A percentile compares a stretch with the other conserved stretches of the same genome.
phyloP scores from a whole-genome alignment of 116 monocot species.

The Iris pallida region DNA sequence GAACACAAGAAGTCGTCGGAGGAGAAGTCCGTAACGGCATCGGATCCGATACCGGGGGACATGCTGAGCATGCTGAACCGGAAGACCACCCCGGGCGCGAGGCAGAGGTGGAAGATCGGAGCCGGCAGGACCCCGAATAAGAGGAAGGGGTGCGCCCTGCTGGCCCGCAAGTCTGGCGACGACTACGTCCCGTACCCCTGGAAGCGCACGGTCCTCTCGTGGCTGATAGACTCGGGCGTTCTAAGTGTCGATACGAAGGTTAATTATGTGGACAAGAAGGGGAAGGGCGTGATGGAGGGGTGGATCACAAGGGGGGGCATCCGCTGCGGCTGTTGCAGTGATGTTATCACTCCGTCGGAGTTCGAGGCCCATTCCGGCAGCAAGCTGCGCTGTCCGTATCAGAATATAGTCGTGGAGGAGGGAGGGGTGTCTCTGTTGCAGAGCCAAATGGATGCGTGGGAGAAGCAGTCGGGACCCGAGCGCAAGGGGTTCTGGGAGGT shows the following conservation, averaged over 20 bases:
- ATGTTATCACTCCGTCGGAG: conserved; percentile 41
- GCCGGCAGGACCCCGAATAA: too few relatives aligned
- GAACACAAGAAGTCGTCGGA: too few relatives aligned
- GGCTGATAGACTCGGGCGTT: conserved; percentile 83
- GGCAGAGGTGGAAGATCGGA: too few relatives aligned
- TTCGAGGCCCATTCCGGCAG: conserved; percentile 89
- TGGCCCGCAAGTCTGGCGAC: background rate
- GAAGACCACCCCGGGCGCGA: background rate
- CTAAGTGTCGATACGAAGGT: conserved; percentile 53
- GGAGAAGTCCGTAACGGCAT: conserved; percentile 22
- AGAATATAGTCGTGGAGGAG: conserved; percentile 52
- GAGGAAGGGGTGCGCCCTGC: too few relatives aligned
- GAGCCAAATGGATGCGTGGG: conserved; percentile 61
- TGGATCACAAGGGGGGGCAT: conserved; percentile 77
- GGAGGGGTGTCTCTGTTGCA: conserved; percentile 44
- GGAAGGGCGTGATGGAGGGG: conserved; percentile 40
- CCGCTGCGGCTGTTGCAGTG: conserved; percentile 66
- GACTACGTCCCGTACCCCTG: conserved; percentile 53
- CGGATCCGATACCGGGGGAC: background rate
- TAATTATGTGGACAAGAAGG: conserved; percentile 4
- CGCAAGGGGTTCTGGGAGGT: conserved; percentile 30
- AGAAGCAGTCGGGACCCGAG: conserved; percentile 47
- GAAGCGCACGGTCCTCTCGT: conserved; percentile 73
- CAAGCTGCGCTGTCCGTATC: conserved; percentile 53
- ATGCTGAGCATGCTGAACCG: conserved; percentile 4